Percentiles rank a stretch among this genome's conserved stretches.
phyloP scores from a whole-genome alignment of 2,329 filamentous ascomycete species.

The Penicillium sp. region DNA sequence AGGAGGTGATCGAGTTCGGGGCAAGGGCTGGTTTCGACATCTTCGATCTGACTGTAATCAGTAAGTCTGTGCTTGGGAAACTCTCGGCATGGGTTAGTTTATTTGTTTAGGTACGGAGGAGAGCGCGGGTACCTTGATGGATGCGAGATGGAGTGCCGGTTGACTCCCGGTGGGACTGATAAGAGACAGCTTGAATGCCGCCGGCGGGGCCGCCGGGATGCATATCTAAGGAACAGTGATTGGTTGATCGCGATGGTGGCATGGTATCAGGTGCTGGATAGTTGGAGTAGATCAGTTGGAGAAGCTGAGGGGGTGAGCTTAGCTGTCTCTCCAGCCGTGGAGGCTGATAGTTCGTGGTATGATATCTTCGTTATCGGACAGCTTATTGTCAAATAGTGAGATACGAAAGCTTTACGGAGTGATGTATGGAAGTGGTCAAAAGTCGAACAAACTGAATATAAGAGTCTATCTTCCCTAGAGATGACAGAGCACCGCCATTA shows the following conservation, averaged over 20 bases:
- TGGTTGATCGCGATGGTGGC: background rate
- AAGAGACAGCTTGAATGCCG: background rate
- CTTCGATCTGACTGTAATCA: background rate
- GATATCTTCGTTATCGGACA: no score
- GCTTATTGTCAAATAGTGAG: no score
- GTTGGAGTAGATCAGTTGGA: background rate
- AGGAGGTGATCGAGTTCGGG: slow-evolving; percentile 37
- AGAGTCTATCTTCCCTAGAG: no score
- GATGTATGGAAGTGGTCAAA: no score
- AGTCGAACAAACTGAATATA: no score
- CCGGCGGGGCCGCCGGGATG: background rate
- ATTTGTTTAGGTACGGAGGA: background rate
- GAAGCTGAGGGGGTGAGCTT: background rate
- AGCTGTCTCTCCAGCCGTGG: background rate
- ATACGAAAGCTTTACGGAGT: no score
- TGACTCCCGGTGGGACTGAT: background rate
- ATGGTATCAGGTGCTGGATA: background rate
- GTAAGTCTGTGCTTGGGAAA: background rate
- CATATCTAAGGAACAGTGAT: background rate
- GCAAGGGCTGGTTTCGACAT: slow-evolving; percentile 28
- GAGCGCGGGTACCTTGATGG: background rate
- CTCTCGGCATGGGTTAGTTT: background rate
- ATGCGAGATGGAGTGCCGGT: background rate
- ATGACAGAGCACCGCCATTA: no score
- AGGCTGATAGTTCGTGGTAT: no score